Percentiles rank a stretch among this genome's conserved stretches.
These are phyloP conservation scores for Ophiostoma tasmaniense DNA, from an alignment of 2,329 filamentous ascomycete genomes.

Conservation along the genomic window DNA sequence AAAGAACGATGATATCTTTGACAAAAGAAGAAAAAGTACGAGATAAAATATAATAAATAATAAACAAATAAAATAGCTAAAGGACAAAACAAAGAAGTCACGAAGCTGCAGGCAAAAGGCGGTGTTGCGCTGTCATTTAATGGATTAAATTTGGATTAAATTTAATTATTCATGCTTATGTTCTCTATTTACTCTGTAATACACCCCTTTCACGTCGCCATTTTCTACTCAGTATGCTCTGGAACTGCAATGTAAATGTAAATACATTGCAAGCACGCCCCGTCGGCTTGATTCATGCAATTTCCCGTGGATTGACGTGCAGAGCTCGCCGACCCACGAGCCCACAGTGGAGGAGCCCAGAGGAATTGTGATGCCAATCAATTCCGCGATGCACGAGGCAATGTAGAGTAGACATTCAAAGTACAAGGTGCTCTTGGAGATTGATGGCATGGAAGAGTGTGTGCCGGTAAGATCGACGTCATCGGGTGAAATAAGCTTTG, in stretches of 20 bases:
- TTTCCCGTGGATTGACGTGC: background rate
- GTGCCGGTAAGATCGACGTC: background rate
- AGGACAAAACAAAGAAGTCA: background rate
- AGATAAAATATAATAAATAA: background rate
- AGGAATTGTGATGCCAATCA: background rate
- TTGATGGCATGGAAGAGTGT: background rate
- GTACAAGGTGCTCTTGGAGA: no score
- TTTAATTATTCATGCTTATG: background rate
- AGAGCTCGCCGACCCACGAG: background rate
- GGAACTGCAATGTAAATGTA: no score
- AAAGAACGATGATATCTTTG: background rate
- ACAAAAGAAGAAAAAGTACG: no score
- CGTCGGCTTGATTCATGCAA: background rate
- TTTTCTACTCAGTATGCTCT: no score
- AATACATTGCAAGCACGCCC: no score
- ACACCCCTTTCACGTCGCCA: background rate
- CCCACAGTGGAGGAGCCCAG: background rate
- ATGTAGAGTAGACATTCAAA: no score
- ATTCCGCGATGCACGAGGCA: background rate
- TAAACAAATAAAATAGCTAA: background rate
- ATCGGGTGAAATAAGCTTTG: background rate
- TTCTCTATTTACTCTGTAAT: no score
- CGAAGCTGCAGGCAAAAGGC: slow-evolving; percentile 6
- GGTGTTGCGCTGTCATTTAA: slow-evolving; percentile 12
- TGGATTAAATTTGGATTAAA: background rate